Conservation (phyloP, 305 asterid genomes). For the Fraxinus baroniana region DNA sequence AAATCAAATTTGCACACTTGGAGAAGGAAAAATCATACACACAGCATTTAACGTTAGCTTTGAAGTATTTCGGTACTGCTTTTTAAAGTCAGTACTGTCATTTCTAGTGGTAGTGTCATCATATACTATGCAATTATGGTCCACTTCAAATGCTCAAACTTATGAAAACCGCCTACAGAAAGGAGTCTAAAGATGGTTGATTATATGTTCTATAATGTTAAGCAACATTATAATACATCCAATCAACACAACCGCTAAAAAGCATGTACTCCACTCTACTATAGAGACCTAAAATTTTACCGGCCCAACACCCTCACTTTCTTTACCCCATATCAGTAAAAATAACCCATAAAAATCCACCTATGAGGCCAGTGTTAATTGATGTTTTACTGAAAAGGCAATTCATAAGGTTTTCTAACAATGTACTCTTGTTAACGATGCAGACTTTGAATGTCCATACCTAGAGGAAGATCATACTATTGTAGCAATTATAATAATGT, state of each 20-base stretch:
- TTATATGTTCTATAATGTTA: background rate
- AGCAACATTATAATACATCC: background rate
- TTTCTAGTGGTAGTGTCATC: background rate
- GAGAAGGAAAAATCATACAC: background rate
- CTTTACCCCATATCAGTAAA: background rate
- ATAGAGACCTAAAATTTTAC: background rate
- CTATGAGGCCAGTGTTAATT: background rate
- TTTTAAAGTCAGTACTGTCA: background rate
- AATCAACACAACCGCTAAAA: background rate
- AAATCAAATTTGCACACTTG: background rate
- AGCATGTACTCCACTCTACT: background rate
- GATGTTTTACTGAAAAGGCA: background rate
- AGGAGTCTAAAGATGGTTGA: background rate
- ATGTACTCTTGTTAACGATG: no score
- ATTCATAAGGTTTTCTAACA: no score
- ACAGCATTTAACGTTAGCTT: background rate
- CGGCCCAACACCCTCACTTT: background rate
- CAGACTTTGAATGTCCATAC: background rate
- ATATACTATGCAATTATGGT: background rate
- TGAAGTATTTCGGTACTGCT: no score
- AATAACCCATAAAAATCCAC: background rate
- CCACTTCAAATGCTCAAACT: background rate
- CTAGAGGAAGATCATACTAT: background rate
- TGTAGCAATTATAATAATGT: background rate
- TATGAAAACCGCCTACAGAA: background rate